Evolutionary conservation across 2,329 filamentous ascomycete species (phyloP), one percentile per base, ranked within the genome.

Genomic region (Exophiala phaeomuriformis): DNA sequence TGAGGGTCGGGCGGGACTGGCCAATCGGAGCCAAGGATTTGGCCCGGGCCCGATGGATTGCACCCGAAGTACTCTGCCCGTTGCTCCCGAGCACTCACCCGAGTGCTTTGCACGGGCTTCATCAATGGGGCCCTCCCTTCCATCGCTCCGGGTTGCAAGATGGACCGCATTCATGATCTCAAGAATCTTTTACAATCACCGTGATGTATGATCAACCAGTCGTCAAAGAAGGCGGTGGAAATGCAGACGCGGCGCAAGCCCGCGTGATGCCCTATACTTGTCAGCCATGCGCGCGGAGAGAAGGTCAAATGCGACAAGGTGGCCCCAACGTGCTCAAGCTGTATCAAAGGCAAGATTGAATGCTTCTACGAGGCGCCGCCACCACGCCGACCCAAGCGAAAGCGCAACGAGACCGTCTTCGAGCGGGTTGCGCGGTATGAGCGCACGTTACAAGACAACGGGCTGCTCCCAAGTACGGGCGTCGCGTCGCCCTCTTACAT

Each of bases 271-370:
- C 44, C 9, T 47, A 47, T 47, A 10, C 44, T 10, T 47, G 44
- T 33, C 44, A 47, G 19, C n/a, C 44, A 3, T 47, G 44, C 19
- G 44, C 9, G 8, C 31, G 31, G 12, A 10, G 44, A n/a, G 19
- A 47, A 47, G 36, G 44, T 47, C 44, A 47, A 35, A 47, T 47
- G 44, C 44, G 44, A 47, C 44, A 33, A 35, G 30, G 12, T 31
- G 8, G 36, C 19, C 7, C 44, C 44, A 7, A 12, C 28, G 2
- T 47, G 44, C 33, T 32, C 44, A 19, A 35, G 30, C 44, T 47
- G 44, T 27, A 12, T 9, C 33, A 47, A 47, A 31, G 12, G 10
- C 8, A 47, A 47, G 44, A 8, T 45, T 4, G 44, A 47, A n/a
- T 47, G 44, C 12, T 7, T 47, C 44, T 47, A 47, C 12, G 30